phyloP scores from a whole-genome alignment of 768 basidiomycete genomes.

The Leccinum longicurvipes region DNA sequence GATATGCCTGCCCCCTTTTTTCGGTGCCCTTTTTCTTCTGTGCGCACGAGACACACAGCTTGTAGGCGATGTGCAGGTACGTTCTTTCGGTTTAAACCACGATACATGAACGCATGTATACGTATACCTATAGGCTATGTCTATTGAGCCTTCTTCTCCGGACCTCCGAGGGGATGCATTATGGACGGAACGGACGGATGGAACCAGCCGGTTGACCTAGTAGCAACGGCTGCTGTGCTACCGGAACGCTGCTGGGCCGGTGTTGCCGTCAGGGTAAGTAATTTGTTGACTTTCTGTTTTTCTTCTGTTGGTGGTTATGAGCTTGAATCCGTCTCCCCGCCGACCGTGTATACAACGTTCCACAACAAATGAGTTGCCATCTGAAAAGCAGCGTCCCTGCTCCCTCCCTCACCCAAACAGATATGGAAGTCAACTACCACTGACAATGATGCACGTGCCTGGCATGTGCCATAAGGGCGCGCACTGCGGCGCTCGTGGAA shows the following conservation, averaged over 20 bases:
- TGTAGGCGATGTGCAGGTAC: slow-evolving; percentile 1
- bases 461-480: slow-evolving; percentile 3
- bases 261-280: not conserved
- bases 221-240: not conserved
- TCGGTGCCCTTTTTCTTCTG: not conserved
- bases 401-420: not conserved
- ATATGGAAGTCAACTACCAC: slow-evolving; percentile 5
- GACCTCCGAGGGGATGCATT: slow-evolving; percentile 19
- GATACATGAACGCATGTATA: slow-evolving; percentile 7
- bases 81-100: not conserved
- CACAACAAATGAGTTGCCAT: not conserved
- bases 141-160: slow-evolving; percentile 12
- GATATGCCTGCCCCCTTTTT: not conserved
- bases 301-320: not conserved
- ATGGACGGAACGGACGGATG: not conserved
- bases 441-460: slow-evolving; percentile 1
- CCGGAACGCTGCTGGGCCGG: not conserved
- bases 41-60: slow-evolving; percentile 4
- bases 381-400: not conserved
- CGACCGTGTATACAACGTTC: not conserved
- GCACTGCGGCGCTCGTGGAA: not conserved
- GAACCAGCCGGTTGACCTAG: not conserved
- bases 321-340: not conserved
- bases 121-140: not conserved
- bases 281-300: not conserved